Percentiles rank a stretch among this genome's conserved stretches.
phyloP scores from a whole-genome alignment of 768 basidiomycete genomes.

The Leccinum olivaceopallidum region DNA sequence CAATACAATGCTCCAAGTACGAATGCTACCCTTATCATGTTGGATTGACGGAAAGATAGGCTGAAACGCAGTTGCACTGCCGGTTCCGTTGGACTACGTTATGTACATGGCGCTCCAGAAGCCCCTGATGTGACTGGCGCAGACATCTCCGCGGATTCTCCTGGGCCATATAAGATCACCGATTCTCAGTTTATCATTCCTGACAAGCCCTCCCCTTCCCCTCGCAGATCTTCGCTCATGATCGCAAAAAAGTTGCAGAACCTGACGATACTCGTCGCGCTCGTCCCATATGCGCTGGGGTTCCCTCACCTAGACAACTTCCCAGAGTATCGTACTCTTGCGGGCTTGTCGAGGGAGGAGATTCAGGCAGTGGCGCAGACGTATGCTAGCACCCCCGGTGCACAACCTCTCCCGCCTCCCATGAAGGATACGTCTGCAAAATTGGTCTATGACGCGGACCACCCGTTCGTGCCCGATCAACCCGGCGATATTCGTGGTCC shows the following conservation, averaged over 20 bases:
- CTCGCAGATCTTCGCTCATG: not conserved
- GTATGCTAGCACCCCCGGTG: constrained; percentile 22
- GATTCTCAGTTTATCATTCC: no score
- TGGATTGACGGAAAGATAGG: not conserved
- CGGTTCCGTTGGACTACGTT: not conserved
- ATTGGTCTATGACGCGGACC: constrained; percentile 19
- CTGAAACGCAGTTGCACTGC: not conserved
- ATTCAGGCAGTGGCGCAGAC: constrained; percentile 11
- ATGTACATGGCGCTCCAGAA: not conserved
- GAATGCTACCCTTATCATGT: not conserved
- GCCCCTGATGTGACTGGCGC: not conserved
- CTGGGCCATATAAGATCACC: not conserved
- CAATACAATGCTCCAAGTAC: not conserved
- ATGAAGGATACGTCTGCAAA: constrained; percentile 28
- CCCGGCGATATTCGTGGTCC: constrained; percentile 28
- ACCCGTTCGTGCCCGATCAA: constrained; percentile 16
- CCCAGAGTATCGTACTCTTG: constrained; percentile 23
- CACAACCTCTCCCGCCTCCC: constrained; percentile 25
- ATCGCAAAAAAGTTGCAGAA: constrained; percentile 9
- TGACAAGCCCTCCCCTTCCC: no score
- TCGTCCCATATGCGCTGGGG: constrained; percentile 13
- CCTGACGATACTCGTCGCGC: constrained; percentile 2
- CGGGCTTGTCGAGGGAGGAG: constrained; percentile 19
- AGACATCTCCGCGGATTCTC: not conserved
- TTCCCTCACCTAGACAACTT: constrained; percentile 18